phyloP scores from a whole-genome alignment of 495 filamentous ascomycete species.

The Filosporella fistucella region DNA sequence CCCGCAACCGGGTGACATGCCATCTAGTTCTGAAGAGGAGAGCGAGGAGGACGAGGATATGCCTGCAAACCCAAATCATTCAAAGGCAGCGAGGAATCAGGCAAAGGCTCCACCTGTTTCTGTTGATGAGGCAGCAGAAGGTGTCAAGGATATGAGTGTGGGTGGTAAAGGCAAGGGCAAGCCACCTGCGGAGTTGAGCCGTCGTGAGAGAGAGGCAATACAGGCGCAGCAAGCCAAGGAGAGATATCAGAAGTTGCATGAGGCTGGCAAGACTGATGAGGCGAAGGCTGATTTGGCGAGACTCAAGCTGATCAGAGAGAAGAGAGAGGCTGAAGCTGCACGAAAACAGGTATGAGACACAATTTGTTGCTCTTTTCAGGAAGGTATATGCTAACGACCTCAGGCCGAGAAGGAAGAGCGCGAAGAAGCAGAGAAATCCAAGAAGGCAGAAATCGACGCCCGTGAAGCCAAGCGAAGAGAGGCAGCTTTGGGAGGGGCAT shows the following conservation, averaged over 20 bases:
- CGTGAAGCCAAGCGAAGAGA: slow-evolving; percentile 25
- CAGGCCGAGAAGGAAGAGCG: slow-evolving; percentile 71
- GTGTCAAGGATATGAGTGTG: slow-evolving; percentile 38
- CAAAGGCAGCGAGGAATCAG: slow-evolving; percentile 58
- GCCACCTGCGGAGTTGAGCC: slow-evolving; percentile 54
- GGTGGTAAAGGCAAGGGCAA: slow-evolving; percentile 31
- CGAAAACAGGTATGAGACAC: slow-evolving; percentile 41
- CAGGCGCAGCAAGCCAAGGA: slow-evolving; percentile 87
- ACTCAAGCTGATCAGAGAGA: slow-evolving; percentile 73
- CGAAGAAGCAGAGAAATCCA: slow-evolving; percentile 52
- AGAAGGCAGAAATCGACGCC: slow-evolving; percentile 44
- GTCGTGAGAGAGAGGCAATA: slow-evolving; percentile 83
- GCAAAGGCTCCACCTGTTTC: slow-evolving; percentile 27
- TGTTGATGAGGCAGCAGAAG: slow-evolving; percentile 44
- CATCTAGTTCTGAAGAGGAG: slow-evolving; percentile 61
- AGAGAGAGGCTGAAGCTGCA: slow-evolving; percentile 76
- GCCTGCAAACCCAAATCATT: slow-evolving; percentile 90
- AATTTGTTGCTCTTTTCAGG: not conserved
- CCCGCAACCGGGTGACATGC: slow-evolving; percentile 78
- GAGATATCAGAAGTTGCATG: slow-evolving; percentile 88
- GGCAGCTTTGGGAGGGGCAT: slow-evolving; percentile 20
- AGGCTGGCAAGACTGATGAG: slow-evolving; percentile 95
- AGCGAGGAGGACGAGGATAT: slow-evolving; percentile 62
- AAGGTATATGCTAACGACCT: slow-evolving; percentile 1
- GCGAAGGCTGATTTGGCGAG: slow-evolving; percentile 88